Evolutionary conservation across 331 rosid genomes (phyloP).

Genomic region (Rhamnella rubrinervis): DNA sequence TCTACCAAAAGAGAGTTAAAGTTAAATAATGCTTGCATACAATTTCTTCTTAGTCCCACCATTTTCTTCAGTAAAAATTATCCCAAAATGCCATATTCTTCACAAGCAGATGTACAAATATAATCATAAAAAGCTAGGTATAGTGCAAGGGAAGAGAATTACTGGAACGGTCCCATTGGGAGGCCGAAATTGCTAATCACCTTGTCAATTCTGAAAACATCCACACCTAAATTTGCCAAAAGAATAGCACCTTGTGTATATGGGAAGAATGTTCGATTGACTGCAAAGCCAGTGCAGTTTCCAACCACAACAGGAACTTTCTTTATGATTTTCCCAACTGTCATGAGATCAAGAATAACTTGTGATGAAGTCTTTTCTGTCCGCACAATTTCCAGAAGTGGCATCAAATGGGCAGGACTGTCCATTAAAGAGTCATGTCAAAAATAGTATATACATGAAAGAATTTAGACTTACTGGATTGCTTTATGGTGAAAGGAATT

Average conservation of each 20-base stretch:
- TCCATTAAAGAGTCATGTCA: conserved; percentile 36
- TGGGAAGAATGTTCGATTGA: conserved; percentile 93
- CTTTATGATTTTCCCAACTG: conserved; percentile 83
- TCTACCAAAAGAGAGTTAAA: background rate
- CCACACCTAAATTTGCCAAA: conserved; percentile 76
- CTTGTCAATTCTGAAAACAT: conserved; percentile 72
- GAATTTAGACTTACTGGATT: background rate
- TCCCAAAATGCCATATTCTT: background rate
- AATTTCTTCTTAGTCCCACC: background rate
- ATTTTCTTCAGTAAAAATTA: background rate
- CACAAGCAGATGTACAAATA: background rate
- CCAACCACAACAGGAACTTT: conserved; percentile 94
- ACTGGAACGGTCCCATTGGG: conserved; percentile 97
- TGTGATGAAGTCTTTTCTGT: conserved; percentile 82
- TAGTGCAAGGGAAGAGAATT: conserved; percentile 41
- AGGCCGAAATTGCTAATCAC: conserved; percentile 77
- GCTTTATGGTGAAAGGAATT: background rate
- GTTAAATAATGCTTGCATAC: background rate
- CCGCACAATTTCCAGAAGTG: conserved; percentile 92
- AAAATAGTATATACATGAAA: conserved; percentile 22
- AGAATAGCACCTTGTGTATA: conserved; percentile 74
- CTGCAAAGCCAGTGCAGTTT: conserved; percentile 97
- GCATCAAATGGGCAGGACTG: conserved; percentile 99
- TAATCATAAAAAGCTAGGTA: conserved; percentile 17
- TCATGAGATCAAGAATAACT: conserved; percentile 83